These are phyloP conservation scores for Pichia sp. DNA, from an alignment of 1,139 yeast genomes.

Conservation along the genomic window DNA sequence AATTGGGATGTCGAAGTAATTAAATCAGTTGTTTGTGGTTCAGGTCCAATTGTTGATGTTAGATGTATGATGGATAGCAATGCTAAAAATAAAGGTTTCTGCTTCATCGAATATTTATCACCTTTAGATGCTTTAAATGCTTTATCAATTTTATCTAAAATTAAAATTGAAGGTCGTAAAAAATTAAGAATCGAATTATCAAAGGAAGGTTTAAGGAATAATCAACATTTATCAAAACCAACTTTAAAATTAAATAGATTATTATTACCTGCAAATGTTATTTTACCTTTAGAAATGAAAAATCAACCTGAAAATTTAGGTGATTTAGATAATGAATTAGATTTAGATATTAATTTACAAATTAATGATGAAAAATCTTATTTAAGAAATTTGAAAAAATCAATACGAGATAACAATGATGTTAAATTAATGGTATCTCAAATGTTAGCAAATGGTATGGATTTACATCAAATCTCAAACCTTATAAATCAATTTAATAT, in stretches of 20 bases:
- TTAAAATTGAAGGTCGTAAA: constrained; percentile 37
- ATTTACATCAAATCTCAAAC: constrained; percentile 25
- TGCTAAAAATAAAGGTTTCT: constrained; percentile 59
- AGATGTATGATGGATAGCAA: constrained; percentile 54
- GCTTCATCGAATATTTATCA: constrained; percentile 51
- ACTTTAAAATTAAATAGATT: constrained; percentile 37
- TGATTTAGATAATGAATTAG: constrained; percentile 4
- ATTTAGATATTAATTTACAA: neutral
- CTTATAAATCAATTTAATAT: constrained; percentile 23
- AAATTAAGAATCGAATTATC: constrained; percentile 51
- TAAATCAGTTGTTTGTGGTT: constrained; percentile 54
- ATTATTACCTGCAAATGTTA: constrained; percentile 46
- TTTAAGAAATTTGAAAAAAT: constrained; percentile 11
- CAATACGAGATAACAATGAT: constrained; percentile 24
- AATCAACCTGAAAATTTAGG: constrained; percentile 13
- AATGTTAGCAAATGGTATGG: constrained; percentile 29
- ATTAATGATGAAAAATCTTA: constrained; percentile 12
- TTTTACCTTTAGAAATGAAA: constrained; percentile 45
- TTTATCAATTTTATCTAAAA: constrained; percentile 35
- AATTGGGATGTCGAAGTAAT: constrained; percentile 56
- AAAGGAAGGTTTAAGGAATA: constrained; percentile 49
- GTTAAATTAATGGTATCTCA: constrained; percentile 28
- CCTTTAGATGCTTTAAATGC: constrained; percentile 50
- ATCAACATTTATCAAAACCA: constrained; percentile 34
- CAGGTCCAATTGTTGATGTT: constrained; percentile 56